A percentile compares a stretch with the other conserved stretches of the same genome.
These are phyloP conservation scores for Geotrichum carabidarum DNA, from an alignment of 1,139 yeast species.

Conservation along the genomic window DNA sequence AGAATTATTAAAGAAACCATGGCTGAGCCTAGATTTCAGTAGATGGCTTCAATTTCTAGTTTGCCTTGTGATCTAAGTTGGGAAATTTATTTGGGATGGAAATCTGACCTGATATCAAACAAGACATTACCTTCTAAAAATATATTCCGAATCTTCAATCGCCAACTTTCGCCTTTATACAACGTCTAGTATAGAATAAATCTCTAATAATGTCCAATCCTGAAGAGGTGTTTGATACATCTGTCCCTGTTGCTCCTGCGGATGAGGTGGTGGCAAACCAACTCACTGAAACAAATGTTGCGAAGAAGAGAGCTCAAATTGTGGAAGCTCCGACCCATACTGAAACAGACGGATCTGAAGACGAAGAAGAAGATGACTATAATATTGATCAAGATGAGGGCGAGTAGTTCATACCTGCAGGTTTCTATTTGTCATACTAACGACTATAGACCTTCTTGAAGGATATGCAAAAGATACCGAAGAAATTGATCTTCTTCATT, in stretches of 20 bases:
- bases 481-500: conserved; percentile 70
- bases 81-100: too few relatives aligned
- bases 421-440: neutral
- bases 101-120: neutral
- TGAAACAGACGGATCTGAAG: conserved; percentile 16
- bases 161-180: neutral
- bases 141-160: neutral
- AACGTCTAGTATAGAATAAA: too few relatives aligned
- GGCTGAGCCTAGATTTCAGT: too few relatives aligned
- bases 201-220: neutral
- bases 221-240: neutral
- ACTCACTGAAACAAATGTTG: neutral
- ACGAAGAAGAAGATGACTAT: conserved; percentile 17
- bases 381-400: conserved; percentile 18
- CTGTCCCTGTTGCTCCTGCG: neutral
- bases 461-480: conserved; percentile 60
- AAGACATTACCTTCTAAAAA: neutral
- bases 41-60: too few relatives aligned
- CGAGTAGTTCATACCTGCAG: neutral
- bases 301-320: conserved; percentile 4
- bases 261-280: neutral
- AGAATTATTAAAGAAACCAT: too few relatives aligned
- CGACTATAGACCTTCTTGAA: conserved; percentile 35
- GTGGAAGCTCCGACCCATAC: neutral
- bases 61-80: too few relatives aligned